Conservation (phyloP, 176 grass and related monocot species). For the Carex scoparia region DNA sequence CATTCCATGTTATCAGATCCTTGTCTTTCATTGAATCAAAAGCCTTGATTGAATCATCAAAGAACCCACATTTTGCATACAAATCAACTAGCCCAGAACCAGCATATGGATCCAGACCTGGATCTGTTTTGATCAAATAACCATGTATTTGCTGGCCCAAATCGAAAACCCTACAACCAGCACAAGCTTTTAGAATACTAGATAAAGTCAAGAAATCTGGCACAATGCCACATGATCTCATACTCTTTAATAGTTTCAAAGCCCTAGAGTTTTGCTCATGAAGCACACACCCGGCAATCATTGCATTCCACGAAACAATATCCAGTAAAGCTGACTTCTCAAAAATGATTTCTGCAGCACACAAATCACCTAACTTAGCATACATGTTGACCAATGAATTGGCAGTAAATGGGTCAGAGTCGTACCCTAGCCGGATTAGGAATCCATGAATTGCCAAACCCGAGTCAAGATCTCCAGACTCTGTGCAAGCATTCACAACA, state of each 20-base stretch:
- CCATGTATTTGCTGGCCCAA: slow-evolving; percentile 81
- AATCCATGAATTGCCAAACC: slow-evolving; percentile 52
- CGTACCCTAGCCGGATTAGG: slow-evolving; percentile 48
- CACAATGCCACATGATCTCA: slow-evolving; percentile 50
- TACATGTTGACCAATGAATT: slow-evolving; percentile 79
- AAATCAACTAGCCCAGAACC: slow-evolving; percentile 75
- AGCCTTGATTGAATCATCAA: slow-evolving; percentile 49
- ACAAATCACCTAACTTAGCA: slow-evolving; percentile 48
- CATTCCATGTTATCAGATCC: slow-evolving; percentile 69
- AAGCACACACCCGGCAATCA: slow-evolving; percentile 72
- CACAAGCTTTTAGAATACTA: slow-evolving; percentile 68
- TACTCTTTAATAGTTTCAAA: slow-evolving; percentile 50
- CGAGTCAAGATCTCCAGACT: slow-evolving; percentile 34
- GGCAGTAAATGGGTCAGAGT: slow-evolving; percentile 48
- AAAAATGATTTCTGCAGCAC: slow-evolving; percentile 44
- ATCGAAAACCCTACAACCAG: slow-evolving; percentile 41
- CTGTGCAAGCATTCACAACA: slow-evolving; percentile 65
- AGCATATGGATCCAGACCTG: slow-evolving; percentile 50
- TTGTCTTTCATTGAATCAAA: slow-evolving; percentile 46
- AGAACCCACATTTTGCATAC: slow-evolving; percentile 43
- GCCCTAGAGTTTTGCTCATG: slow-evolving; percentile 49
- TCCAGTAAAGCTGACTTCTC: slow-evolving; percentile 36
- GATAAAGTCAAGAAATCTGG: slow-evolving; percentile 67
- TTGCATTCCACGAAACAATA: slow-evolving; percentile 79
- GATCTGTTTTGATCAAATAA: slow-evolving; percentile 60